These are phyloP conservation scores for Trichoderma sp. DNA, from an alignment of 2,329 filamentous ascomycete species.

Conservation along the genomic window DNA sequence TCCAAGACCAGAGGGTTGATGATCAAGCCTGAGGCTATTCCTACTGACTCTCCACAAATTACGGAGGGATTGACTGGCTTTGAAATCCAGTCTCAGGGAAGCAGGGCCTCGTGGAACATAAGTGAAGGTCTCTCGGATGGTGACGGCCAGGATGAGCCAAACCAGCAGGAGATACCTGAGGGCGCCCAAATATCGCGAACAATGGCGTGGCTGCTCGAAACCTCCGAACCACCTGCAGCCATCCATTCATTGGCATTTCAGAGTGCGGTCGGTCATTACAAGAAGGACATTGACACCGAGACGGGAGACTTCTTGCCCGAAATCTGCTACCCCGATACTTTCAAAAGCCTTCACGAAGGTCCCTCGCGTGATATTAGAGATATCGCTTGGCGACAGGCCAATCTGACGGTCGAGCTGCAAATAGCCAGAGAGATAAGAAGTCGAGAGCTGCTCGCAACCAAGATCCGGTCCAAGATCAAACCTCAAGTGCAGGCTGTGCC, in stretches of 20 bases:
- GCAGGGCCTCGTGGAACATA: constrained; percentile 3
- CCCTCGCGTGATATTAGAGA: constrained; percentile 22
- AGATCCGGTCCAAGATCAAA: constrained; percentile 7
- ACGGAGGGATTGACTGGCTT: neutral
- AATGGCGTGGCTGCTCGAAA: neutral
- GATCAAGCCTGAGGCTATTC: neutral
- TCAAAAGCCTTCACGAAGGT: constrained; percentile 18
- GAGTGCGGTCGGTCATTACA: neutral
- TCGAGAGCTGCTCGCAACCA: constrained; percentile 26
- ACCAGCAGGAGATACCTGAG: neutral
- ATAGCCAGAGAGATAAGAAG: constrained; percentile 30
- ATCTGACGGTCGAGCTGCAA: constrained; percentile 32
- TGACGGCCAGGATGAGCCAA: neutral
- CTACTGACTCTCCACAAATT: neutral
- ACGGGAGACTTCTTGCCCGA: constrained; percentile 39
- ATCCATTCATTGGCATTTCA: neutral
- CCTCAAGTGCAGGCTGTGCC: constrained; percentile 1
- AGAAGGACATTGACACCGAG: constrained; percentile 40
- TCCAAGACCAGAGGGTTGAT: neutral
- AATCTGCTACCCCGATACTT: constrained; percentile 36
- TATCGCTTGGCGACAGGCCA: constrained; percentile 32
- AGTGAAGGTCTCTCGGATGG: neutral
- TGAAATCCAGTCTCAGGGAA: neutral
- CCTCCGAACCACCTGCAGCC: neutral
- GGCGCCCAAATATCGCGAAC: neutral